These are phyloP conservation scores for Scutellaria baicalensis DNA, from an alignment of 257 asterid genomes.

Conservation along the genomic window DNA sequence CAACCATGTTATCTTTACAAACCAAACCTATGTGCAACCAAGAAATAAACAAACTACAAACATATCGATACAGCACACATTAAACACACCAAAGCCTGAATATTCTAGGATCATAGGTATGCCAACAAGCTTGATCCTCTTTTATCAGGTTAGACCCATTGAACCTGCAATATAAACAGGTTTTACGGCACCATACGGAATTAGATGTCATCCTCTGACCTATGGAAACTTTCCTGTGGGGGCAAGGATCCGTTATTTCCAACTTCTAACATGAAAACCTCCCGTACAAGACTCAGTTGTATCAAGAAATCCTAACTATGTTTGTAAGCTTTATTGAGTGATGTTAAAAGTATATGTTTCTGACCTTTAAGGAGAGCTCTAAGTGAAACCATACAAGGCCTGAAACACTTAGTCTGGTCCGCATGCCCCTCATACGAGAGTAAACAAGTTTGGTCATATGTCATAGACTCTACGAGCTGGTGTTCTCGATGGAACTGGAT, in stretches of 20 bases:
- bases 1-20: conserved; percentile 17
- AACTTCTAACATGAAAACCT: conserved; percentile 6
- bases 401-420: background rate
- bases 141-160: conserved; percentile 14
- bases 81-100: conserved; percentile 11
- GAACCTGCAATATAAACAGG: conserved; percentile 11
- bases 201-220: background rate
- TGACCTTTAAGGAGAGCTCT: background rate
- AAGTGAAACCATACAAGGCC: background rate
- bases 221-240: conserved; percentile 2
- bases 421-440: too few relatives aligned
- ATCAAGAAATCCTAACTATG: conserved; percentile 14
- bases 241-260: conserved; percentile 13
- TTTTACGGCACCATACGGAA: conserved; percentile 6
- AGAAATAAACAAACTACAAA: background rate
- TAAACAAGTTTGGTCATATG: background rate
- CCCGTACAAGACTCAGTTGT: conserved; percentile 5
- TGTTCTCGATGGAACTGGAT: conserved; percentile 13
- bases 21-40: conserved; percentile 29
- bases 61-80: conserved; percentile 12
- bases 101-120: background rate
- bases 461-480: conserved; percentile 19
- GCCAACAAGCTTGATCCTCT: conserved; percentile 11
- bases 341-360: conserved; percentile 2
- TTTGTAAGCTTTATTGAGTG: conserved; percentile 3